Evolutionary conservation across 2,329 filamentous ascomycete species (phyloP).

Genomic region (Venturia pyrina): DNA sequence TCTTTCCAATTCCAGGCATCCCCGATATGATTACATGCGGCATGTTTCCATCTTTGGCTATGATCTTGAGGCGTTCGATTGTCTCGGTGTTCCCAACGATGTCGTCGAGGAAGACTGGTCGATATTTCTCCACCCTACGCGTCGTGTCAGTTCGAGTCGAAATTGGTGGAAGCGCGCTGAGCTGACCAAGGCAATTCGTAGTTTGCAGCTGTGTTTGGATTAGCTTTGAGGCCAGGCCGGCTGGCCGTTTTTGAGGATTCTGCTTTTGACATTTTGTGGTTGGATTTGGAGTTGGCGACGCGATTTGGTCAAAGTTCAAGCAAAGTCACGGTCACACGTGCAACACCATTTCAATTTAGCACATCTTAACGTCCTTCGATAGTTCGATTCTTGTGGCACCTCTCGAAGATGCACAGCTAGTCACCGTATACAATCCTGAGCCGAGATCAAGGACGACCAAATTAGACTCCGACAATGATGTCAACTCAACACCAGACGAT

Average conservation of each 20-base stretch:
- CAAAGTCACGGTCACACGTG: not conserved
- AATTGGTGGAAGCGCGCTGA: not conserved
- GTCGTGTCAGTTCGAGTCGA: slow-evolving; percentile 5
- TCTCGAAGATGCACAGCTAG: not conserved
- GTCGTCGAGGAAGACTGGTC: slow-evolving; percentile 89
- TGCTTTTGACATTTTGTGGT: slow-evolving; percentile 21
- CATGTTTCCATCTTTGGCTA: slow-evolving; percentile 98
- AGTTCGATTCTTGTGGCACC: not conserved
- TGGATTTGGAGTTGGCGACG: not conserved
- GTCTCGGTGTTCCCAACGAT: slow-evolving; percentile 97
- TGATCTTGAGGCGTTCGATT: slow-evolving; percentile 93
- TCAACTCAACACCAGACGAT: no score
- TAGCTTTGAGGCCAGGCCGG: slow-evolving; percentile 32
- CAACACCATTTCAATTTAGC: not conserved
- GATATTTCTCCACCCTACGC: slow-evolving; percentile 92
- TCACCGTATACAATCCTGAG: not conserved
- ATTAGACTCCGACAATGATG: not conserved
- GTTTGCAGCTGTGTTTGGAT: slow-evolving; percentile 31
- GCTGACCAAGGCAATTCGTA: slow-evolving; percentile 73
- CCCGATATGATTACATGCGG: slow-evolving; percentile 99
- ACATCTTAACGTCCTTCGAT: not conserved
- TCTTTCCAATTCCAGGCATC: slow-evolving; percentile 98
- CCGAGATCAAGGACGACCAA: no score
- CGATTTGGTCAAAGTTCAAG: not conserved
- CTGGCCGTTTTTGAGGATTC: slow-evolving; percentile 39